Evolutionary conservation across 108 stramenopile genomes (phyloP).

Genomic region (Cyclotella kingstonii): DNA sequence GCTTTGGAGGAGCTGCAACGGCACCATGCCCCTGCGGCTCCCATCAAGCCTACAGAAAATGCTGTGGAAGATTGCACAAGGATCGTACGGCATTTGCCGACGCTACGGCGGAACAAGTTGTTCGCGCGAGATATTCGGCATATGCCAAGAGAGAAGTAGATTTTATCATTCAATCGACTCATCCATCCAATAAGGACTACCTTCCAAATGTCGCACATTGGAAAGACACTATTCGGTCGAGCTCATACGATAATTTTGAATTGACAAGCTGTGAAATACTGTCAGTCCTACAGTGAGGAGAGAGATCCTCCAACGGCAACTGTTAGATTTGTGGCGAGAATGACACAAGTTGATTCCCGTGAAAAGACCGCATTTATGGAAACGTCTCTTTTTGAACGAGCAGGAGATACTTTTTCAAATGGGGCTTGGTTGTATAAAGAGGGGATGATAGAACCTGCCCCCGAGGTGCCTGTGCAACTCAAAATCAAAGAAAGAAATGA

Average conservation of each 20-base stretch:
- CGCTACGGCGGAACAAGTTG: constrained; percentile 61
- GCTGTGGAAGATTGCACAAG: constrained; percentile 63
- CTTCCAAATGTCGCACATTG: constrained; percentile 58
- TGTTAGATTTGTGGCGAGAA: constrained; percentile 66
- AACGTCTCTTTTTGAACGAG: constrained; percentile 62
- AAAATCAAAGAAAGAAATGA: no score
- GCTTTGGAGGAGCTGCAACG: constrained; percentile 70
- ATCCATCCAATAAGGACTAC: constrained; percentile 46
- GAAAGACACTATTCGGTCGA: constrained; percentile 60
- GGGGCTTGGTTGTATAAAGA: constrained; percentile 71
- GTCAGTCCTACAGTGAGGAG: constrained; percentile 53
- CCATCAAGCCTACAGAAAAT: constrained; percentile 48
- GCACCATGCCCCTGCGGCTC: constrained; percentile 68
- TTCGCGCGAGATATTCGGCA: constrained; percentile 69
- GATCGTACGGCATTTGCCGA: constrained; percentile 42
- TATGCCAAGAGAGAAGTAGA: constrained; percentile 69
- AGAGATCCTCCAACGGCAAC: constrained; percentile 38
- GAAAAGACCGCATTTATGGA: constrained; percentile 74
- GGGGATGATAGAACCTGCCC: constrained; percentile 38
- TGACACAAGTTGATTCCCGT: constrained; percentile 57
- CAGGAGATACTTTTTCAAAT: constrained; percentile 45
- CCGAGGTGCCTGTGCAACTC: constrained; percentile 39
- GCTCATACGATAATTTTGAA: constrained; percentile 79
- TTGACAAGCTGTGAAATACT: constrained; percentile 56
- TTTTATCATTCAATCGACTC: constrained; percentile 53